Evolutionary conservation across 2,329 filamentous ascomycete genomes (phyloP), one percentile per base, ranked within the genome.

Genomic region (Fragosphaeria purpurea): DNA sequence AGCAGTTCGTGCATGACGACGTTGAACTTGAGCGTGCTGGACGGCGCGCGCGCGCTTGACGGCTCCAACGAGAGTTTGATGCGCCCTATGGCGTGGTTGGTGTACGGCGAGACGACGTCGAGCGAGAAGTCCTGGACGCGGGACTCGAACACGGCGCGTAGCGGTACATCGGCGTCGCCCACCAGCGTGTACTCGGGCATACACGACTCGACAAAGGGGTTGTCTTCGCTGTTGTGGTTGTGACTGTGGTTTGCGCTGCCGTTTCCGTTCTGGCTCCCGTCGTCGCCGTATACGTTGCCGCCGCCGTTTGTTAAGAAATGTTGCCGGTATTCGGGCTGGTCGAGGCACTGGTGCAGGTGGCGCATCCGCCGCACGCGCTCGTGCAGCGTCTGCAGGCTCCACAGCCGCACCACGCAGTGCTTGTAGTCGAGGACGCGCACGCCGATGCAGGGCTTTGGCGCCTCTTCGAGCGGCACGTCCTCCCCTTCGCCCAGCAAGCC

Each of bases 1-100:
- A 93, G 71, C 69, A 98, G 80, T 62, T 97, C 89, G 62, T 95
- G 90, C 88, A 98, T 95, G 35, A 97, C 90, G 5, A 97, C 90
- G 61, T 97, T 98, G 70, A 98, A 98, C 64, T 97, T 98, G 52
- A 97, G 72, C 3, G 88, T 96, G 52, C 87, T 93, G 10, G 88
- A 86, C 11, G 93, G 93, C 4, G 90, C 91, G 60, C 94, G 84
- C 2, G 91, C 90, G 45, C 88, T 91, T 0, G 91, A 97, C 11
- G 93, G 93, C 63, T 98, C 93, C 6, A 98, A 71, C 0, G 91
- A 91, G 39, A 98, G 72, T 61, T 89, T 87, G 57, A 98, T 80
- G 50, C 96, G 91, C 43, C 91, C 93, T 53, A 97, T 81, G 7
- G 88, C 87, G 59, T 89, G 89, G 32, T 85, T 86, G 0, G 93